A percentile compares a stretch with the other conserved stretches of the same genome.
Conservation (phyloP, 1,284 basidiomycete species). For the Cutaneotrichosporon dermatis region DNA sequence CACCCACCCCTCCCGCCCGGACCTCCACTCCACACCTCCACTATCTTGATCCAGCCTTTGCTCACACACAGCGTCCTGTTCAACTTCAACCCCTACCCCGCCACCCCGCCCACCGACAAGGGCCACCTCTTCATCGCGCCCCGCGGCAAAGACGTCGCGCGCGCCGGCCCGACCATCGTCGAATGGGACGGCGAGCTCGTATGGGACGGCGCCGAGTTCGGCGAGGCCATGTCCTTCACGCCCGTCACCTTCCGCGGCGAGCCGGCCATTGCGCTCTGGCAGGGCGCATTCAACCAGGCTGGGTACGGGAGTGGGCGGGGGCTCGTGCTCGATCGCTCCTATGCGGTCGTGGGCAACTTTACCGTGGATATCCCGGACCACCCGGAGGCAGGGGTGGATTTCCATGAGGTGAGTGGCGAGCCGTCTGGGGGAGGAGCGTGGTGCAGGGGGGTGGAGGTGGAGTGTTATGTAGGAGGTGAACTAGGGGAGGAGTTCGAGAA, state of each 20-base stretch:
- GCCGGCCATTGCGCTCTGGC: constrained; percentile 31
- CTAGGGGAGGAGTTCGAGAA: no score
- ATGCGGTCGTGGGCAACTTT: constrained; percentile 27
- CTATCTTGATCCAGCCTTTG: no score
- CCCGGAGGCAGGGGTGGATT: constrained; percentile 15
- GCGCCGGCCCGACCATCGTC: constrained; percentile 25
- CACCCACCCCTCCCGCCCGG: no score
- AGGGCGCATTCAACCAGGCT: constrained; percentile 24
- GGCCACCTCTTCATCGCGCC: constrained; percentile 31
- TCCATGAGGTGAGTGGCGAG: constrained; percentile 24
- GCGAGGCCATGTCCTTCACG: constrained; percentile 30
- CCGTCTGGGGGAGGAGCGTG: neutral
- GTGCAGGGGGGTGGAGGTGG: no score
- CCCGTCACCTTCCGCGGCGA: constrained; percentile 22
- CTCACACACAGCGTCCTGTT: constrained; percentile 15
- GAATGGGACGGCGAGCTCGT: constrained; percentile 32
- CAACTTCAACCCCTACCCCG: constrained; percentile 25
- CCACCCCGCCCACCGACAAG: neutral
- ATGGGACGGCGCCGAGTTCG: constrained; percentile 29
- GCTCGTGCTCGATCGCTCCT: constrained; percentile 29
- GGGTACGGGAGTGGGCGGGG: constrained; percentile 29
- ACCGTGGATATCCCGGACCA: constrained; percentile 6
- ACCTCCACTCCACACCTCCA: no score
- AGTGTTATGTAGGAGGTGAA: no score
- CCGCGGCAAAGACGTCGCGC: constrained; percentile 23